phyloP scores from a whole-genome alignment of 345 rosid species.

The Dipteronia dyeriana region DNA sequence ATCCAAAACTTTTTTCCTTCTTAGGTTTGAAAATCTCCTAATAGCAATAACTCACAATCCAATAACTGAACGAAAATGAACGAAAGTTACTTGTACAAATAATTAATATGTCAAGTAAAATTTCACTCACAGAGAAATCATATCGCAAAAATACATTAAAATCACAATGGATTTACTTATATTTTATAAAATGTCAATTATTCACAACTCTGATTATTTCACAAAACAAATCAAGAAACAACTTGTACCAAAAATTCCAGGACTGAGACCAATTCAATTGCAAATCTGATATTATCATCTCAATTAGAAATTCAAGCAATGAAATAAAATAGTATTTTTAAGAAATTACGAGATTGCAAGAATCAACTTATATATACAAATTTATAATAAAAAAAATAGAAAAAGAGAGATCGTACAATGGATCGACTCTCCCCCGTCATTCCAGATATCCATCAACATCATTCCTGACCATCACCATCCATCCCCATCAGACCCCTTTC shows the following conservation, averaged over 20 bases:
- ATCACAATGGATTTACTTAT: not conserved
- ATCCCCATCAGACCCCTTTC: too few species aligned
- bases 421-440: constrained; percentile 52
- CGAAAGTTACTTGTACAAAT: not conserved
- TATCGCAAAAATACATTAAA: not conserved
- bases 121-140: not conserved
- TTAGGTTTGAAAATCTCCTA: too few species aligned
- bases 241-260: not conserved
- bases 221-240: not conserved
- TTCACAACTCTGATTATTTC: not conserved
- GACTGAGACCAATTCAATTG: not conserved
- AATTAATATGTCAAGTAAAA: not conserved
- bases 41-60: too few species aligned
- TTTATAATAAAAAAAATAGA: not conserved
- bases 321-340: not conserved
- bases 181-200: not conserved
- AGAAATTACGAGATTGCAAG: not conserved
- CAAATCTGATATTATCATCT: not conserved
- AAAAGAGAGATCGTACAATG: constrained; percentile 45
- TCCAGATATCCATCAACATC: too few species aligned
- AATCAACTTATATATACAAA: not conserved
- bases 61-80: not conserved
- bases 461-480: too few species aligned
- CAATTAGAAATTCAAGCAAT: not conserved
- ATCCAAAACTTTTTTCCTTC: too few species aligned